Percentiles rank a stretch among this genome's conserved stretches.
Evolutionary conservation across 139 green algal species (phyloP).

Genomic region (Astrephomene gubernaculifera): DNA sequence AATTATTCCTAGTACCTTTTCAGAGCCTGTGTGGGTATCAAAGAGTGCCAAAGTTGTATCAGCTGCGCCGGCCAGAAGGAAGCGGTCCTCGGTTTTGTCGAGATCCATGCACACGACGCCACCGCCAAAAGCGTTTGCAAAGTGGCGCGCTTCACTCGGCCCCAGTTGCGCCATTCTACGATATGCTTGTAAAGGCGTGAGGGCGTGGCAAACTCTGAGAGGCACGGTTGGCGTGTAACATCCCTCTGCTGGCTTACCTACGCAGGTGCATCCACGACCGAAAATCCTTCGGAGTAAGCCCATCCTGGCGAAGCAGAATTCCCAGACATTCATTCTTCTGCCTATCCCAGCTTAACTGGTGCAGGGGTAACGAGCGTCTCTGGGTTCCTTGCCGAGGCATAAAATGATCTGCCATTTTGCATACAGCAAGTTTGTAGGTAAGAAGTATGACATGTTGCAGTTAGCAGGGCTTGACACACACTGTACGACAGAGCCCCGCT

Average conservation of each 20-base stretch:
- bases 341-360: constrained; percentile 2
- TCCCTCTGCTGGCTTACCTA: background rate
- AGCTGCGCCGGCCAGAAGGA: constrained; percentile 65
- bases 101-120: constrained; percentile 73
- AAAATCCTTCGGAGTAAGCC: background rate
- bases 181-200: no score
- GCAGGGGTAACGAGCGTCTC: no score
- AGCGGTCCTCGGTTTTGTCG: constrained; percentile 76
- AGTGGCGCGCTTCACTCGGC: background rate
- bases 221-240: no score
- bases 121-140: background rate
- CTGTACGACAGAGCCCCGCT: no score
- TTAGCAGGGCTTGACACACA: no score
- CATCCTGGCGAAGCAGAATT: background rate
- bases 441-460: no score
- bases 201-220: no score
- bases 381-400: no score
- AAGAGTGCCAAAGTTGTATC: constrained; percentile 68
- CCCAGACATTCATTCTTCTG: constrained; percentile 8
- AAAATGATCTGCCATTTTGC: no score
- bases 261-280: background rate
- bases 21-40: constrained; percentile 58
- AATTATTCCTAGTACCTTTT: no score
- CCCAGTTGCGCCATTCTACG: constrained; percentile 8
- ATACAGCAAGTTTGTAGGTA: no score